phyloP scores from a whole-genome alignment of 768 basidiomycete genomes.

The Leccinum disarticulatum region DNA sequence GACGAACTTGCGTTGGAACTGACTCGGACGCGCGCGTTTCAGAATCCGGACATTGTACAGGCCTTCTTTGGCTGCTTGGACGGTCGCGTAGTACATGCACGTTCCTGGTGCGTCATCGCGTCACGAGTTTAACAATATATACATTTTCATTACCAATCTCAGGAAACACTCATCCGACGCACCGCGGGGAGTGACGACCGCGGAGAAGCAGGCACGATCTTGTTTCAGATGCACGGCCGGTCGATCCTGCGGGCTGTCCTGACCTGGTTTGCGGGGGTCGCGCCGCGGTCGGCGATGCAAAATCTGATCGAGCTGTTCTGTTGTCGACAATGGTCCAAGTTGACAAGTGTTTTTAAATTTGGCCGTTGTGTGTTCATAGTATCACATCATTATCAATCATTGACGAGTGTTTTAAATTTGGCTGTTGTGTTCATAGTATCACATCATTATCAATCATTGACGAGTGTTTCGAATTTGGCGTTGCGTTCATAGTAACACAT shows the following conservation, averaged over 20 bases:
- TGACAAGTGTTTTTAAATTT: too few relatives aligned
- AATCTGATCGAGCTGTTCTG: slow-evolving; percentile 87
- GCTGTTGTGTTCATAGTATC: too few relatives aligned
- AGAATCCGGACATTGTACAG: slow-evolving; percentile 94
- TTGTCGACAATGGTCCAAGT: slow-evolving; percentile 69
- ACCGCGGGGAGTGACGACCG: slow-evolving; percentile 65
- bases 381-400: too few relatives aligned
- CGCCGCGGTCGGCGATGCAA: slow-evolving; percentile 80
- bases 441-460: too few relatives aligned
- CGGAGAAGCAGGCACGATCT: slow-evolving; percentile 49
- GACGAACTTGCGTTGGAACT: not conserved
- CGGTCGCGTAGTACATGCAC: slow-evolving; percentile 71
- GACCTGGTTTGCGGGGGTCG: slow-evolving; percentile 78
- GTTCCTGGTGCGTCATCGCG: slow-evolving; percentile 63
- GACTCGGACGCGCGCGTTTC: slow-evolving; percentile 1
- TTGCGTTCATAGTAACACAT: too few relatives aligned
- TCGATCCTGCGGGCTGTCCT: slow-evolving; percentile 72
- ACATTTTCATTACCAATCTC: not conserved
- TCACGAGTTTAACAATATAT: not conserved
- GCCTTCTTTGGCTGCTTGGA: slow-evolving; percentile 86
- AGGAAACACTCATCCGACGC: slow-evolving; percentile 62
- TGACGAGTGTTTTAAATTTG: too few relatives aligned
- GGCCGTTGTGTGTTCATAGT: too few relatives aligned
- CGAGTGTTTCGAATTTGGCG: too few relatives aligned
- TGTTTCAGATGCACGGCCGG: slow-evolving; percentile 57